Evolutionary conservation across 2,329 filamentous ascomycete genomes (phyloP).

Genomic region (Tolypocladium ovalisporum): DNA sequence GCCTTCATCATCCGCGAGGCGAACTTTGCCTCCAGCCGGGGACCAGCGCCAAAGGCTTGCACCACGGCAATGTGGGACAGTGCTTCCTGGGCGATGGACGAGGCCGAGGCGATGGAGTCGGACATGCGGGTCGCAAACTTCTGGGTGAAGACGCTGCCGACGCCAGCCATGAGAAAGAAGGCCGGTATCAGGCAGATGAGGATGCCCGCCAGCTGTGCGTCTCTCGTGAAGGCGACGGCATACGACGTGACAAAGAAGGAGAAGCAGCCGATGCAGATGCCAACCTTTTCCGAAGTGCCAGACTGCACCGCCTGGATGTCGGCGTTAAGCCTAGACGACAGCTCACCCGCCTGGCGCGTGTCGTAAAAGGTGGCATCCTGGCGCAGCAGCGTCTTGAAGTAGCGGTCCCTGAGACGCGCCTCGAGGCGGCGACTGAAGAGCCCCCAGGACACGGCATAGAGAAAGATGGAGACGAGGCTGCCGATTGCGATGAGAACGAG

Average conservation of each 20-base stretch:
- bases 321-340: slow-evolving; percentile 50
- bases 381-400: slow-evolving; percentile 45
- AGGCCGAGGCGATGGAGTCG: slow-evolving; percentile 43
- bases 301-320: slow-evolving; percentile 58
- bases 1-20: slow-evolving; percentile 37
- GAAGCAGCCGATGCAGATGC: slow-evolving; percentile 48
- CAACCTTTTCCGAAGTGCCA: slow-evolving; percentile 61
- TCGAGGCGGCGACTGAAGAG: slow-evolving; percentile 53
- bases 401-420: slow-evolving; percentile 49
- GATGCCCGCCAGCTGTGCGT: slow-evolving; percentile 51
- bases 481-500: slow-evolving; percentile 55
- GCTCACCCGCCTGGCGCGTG: slow-evolving; percentile 48
- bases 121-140: slow-evolving; percentile 40
- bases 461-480: slow-evolving; percentile 53
- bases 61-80: slow-evolving; percentile 50
- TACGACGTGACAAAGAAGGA: slow-evolving; percentile 60
- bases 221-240: slow-evolving; percentile 55
- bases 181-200: slow-evolving; percentile 52
- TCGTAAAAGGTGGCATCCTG: slow-evolving; percentile 58
- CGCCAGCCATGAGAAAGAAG: slow-evolving; percentile 46
- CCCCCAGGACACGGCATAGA: slow-evolving; percentile 53
- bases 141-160: slow-evolving; percentile 42
- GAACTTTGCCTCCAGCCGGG: slow-evolving; percentile 49
- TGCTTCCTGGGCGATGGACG: slow-evolving; percentile 51
- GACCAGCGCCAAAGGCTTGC: slow-evolving; percentile 51